Conservation (phyloP, 192 early-diverging fungal species). For the Backusella tuberculispora region DNA sequence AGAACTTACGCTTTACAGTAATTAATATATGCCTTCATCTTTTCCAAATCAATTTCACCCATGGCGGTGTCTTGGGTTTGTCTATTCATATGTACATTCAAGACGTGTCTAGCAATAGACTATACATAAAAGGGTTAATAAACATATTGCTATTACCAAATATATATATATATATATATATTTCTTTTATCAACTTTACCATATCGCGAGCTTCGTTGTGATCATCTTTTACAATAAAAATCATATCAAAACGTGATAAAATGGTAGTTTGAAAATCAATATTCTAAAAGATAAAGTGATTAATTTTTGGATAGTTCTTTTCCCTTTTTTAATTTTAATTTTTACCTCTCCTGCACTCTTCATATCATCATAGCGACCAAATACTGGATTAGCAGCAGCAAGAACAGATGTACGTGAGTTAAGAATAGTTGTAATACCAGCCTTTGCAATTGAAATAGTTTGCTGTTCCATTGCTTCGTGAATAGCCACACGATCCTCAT, state of each 20-base stretch:
- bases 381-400: conserved; percentile 97
- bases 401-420: conserved; percentile 97
- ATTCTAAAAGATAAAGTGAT: conserved; percentile 57
- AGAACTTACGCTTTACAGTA: conserved; percentile 83
- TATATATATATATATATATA: too few species aligned
- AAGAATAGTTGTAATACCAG: conserved; percentile 98
- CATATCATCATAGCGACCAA: conserved; percentile 98
- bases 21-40: conserved; percentile 95
- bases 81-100: conserved; percentile 90
- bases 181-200: conserved; percentile 37
- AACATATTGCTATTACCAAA: neutral
- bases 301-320: neutral
- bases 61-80: conserved; percentile 64
- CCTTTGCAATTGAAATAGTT: conserved; percentile 99
- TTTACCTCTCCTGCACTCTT: conserved; percentile 92
- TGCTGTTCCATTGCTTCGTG: conserved; percentile 99
- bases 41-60: conserved; percentile 89
- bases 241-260: conserved; percentile 99
- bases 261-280: conserved; percentile 99
- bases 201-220: conserved; percentile 92
- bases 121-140: conserved; percentile 30
- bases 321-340: neutral
- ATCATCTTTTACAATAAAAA: conserved; percentile 98
- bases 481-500: conserved; percentile 99
- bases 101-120: conserved; percentile 95